Base-by-base conservation (phyloP, 148 eudicot species). In the Rhododendron williamsianum region DNA sequence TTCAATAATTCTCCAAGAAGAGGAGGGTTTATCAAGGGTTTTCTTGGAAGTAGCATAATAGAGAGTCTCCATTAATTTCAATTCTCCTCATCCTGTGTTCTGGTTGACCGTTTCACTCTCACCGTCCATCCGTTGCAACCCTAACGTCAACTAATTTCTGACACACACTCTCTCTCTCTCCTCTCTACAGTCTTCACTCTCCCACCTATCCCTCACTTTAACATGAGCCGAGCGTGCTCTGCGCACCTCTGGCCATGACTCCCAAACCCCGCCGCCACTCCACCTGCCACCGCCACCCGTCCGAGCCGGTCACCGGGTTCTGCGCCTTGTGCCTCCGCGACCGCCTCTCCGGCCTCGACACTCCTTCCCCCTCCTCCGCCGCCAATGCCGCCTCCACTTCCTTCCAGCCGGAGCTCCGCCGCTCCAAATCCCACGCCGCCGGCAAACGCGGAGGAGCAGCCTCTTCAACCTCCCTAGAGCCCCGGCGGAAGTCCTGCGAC, bases 271-370 rank as follows among this genome's bases (percentile, higher is more conserved):
- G 95, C 87, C 96, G 98, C 69, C 89, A 78, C 63, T 86, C 94
- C 67, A 80, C 91, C 58, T 97, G 98, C 78, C 89, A 89, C 91
- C 99, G 93, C 85, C 98, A 95, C 89, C 95, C 96, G 0, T 67
- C 91, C 76, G 90, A 92, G 46, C 92, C 98, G 0, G 82, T 89
- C 82, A 91, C 98, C 81, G 92, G 94, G n/a, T 91, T 95, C 83
- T 95, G 98, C 88, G 90, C 96, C 23, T 87, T 92, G 1, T 94
- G 98, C 87, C 90, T 97, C 74, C 98, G 91, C 25, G 95, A 97
- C 16, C 98, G 98, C 72, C 98, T 97, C 90, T 90, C 98, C 72
- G 90, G 90, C 80, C 93, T 96, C 84, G 90, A 87, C 83, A 89
- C 93, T 2, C 69, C 88, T 35, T 83, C 90, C 3, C 60, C 88